A percentile compares a stretch with the other conserved stretches of the same genome.
These are phyloP conservation scores for Nowakowskiella sp. DNA, from an alignment of 192 early-diverging fungal species.

Conservation along the genomic window DNA sequence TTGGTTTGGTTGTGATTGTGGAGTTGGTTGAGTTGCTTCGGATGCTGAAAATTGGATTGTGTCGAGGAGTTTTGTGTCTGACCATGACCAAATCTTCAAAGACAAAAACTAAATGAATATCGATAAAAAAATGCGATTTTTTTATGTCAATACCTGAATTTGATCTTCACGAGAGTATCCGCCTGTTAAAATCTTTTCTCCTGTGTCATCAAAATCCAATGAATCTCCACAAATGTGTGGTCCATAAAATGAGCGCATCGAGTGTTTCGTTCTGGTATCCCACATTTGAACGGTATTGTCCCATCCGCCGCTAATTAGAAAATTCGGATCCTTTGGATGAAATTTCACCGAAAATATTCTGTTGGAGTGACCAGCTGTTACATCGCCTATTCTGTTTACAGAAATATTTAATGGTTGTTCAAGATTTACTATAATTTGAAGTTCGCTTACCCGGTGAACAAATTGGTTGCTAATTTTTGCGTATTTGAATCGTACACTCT, in stretches of 20 bases:
- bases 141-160: conserved; percentile 26
- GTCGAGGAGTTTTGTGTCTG: conserved; percentile 20
- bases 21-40: not conserved
- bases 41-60: not conserved
- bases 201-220: conserved; percentile 34
- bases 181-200: conserved; percentile 30
- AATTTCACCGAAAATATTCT: conserved; percentile 46
- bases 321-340: conserved; percentile 38
- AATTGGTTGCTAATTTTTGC: conserved; percentile 3
- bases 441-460: conserved; percentile 21
- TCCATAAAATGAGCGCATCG: conserved; percentile 40
- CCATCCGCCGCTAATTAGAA: conserved; percentile 46
- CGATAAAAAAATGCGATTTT: conserved; percentile 1
- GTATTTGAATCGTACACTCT: conserved; percentile 36
- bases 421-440: no score
- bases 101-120: not conserved
- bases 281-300: conserved; percentile 52
- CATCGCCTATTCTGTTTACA: conserved; percentile 19
- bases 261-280: conserved; percentile 34
- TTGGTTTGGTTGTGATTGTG: not conserved
- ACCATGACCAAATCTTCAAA: conserved; percentile 33
- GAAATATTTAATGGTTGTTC: no score
- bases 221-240: conserved; percentile 54
- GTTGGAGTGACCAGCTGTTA: conserved; percentile 43
- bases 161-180: conserved; percentile 29